Evolutionary conservation across 805 yeast species (phyloP), one percentile per base, ranked within the genome.

Genomic region (Spencermartinsiella europaea): DNA sequence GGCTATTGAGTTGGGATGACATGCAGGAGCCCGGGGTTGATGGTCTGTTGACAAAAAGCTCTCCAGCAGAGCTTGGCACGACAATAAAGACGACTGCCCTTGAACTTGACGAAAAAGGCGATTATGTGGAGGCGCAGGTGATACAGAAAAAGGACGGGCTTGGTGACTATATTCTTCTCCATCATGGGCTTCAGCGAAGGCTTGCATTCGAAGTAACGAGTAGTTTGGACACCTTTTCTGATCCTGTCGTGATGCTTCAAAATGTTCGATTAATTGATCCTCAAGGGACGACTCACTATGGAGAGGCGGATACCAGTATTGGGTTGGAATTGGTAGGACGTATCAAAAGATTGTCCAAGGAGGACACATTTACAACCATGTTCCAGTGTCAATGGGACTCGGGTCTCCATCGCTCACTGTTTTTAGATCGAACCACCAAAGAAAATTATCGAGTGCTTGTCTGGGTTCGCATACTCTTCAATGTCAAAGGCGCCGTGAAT

Each of bases 101-200:
- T 7, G 54, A 51, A 27, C 10, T 45, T 22, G 25, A 42, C 21
- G 54, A 51, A 37, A 28, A 48, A 12, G 54, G 54, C 10, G 20
- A 19, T 2, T 51, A 51, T 36, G 22, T 19, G 2, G 37, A 42
- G 5, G 40, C 42, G 5, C 45, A 37, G n/a, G 39, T 48, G 12
- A 15, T 38, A 4, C 17, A 19, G 4, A 37, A 34, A 12, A 16
- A 4, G 38, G 14, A 36, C 8, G 39, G 21, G n/a, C 19, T 35
- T 16, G 31, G 31, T 25, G 21, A 34, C 4, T 16, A 34, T 34
- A n/a, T 47, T 8, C 15, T 44, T 15, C 41, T 51, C 4, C 51
- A 48, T 19, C 54, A 51, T 28, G 54, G 54, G 2, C 40, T 48
- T 15, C 54, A 51, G 44, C 44, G 54, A 12, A 45, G 40, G 40